Base-by-base conservation (phyloP, 176 grass and related monocot species). In the Guadua angustifolia region DNA sequence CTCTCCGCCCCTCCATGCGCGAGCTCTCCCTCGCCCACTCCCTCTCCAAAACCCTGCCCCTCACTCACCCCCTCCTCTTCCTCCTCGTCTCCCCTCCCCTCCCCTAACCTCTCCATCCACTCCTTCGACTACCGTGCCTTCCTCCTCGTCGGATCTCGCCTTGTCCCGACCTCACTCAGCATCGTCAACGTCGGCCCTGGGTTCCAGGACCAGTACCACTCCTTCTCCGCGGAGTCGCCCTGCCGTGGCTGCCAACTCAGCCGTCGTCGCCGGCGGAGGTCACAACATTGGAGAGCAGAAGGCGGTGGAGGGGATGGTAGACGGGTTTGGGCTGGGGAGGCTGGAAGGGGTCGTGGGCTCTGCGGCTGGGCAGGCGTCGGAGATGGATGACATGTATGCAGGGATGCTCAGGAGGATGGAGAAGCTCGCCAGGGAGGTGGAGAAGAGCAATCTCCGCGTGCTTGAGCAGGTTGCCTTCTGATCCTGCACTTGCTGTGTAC, bases 401-500 rank as follows among this genome's bases (percentile, higher is more conserved):
- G 83, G 75, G 42, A 94, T 94, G 89, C 81, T 94, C 74, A 61
- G 45, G 64, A 91, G 88, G 79, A 69, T 94, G 22, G 92, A 86
- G 56, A 77, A 81, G 74, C 88, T 94, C 14, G 89, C 87, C 18
- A 85, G 74, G 69, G 87, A 85, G 26, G 89, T 92, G 39, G 92
- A 94, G 78, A 89, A 86, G 74, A 94, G 82, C 64, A 88, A 91
- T 40, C 56, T 69, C 47, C 83, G 56, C 46, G 87, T 92, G 38
- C 73, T 94, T 9, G 87, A 92, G 63, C 89, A 94, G 89, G 89
- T 94, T 47, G 58, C 3, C 1, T 63, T 74, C 9, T 67, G 2
- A 47, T 84, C 35, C 13, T 61, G 29, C 8, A 24, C 12, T 53
- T 56, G 2, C 2, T 55, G 25, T 43, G 40, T 43, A 43, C 8